Percentiles rank a stretch among this genome's conserved stretches.
These are phyloP conservation scores for Pseudocercospora eumusae DNA, from an alignment of 2,329 filamentous ascomycete genomes.

Conservation along the genomic window DNA sequence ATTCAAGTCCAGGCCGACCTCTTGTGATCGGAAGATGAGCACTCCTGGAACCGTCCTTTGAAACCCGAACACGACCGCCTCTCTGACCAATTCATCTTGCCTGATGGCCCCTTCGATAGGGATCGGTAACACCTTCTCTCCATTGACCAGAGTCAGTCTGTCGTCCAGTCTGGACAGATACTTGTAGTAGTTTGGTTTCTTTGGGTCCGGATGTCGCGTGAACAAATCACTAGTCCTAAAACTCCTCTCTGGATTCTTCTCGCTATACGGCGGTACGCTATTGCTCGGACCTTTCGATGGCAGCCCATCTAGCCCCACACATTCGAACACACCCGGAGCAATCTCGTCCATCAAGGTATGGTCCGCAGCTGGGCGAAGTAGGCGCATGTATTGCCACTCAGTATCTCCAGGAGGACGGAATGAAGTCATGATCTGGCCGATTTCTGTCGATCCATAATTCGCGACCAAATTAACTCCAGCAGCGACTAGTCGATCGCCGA, in stretches of 20 bases:
- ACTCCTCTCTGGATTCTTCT: slow-evolving; percentile 46
- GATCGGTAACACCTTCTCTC: slow-evolving; percentile 54
- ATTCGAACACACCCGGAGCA: slow-evolving; percentile 46
- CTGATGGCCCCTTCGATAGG: slow-evolving; percentile 57
- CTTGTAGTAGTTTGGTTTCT: slow-evolving; percentile 49
- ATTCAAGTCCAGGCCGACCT: slow-evolving; percentile 46
- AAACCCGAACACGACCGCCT: slow-evolving; percentile 60
- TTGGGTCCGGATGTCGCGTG: slow-evolving; percentile 43
- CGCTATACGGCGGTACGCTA: slow-evolving; percentile 37
- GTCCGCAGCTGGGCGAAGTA: slow-evolving; percentile 38
- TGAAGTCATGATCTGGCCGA: slow-evolving; percentile 63
- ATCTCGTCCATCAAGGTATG: slow-evolving; percentile 40
- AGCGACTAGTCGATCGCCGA: slow-evolving; percentile 39
- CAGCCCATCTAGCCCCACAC: slow-evolving; percentile 43
- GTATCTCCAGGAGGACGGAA: slow-evolving; percentile 56
- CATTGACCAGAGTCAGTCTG: slow-evolving; percentile 51
- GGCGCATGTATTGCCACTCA: slow-evolving; percentile 61
- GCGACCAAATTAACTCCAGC: slow-evolving; percentile 40
- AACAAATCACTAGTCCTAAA: slow-evolving; percentile 57
- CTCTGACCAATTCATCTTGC: slow-evolving; percentile 55
- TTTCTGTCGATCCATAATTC: slow-evolving; percentile 56
- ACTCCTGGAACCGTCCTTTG: slow-evolving; percentile 56
- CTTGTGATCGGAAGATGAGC: slow-evolving; percentile 53
- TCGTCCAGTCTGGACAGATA: slow-evolving; percentile 52
- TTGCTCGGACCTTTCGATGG: slow-evolving; percentile 47